Percentiles rank a stretch among this genome's conserved stretches.
phyloP scores from a whole-genome alignment of 2,329 filamentous ascomycete species.

The Clarireedia monteithiana region DNA sequence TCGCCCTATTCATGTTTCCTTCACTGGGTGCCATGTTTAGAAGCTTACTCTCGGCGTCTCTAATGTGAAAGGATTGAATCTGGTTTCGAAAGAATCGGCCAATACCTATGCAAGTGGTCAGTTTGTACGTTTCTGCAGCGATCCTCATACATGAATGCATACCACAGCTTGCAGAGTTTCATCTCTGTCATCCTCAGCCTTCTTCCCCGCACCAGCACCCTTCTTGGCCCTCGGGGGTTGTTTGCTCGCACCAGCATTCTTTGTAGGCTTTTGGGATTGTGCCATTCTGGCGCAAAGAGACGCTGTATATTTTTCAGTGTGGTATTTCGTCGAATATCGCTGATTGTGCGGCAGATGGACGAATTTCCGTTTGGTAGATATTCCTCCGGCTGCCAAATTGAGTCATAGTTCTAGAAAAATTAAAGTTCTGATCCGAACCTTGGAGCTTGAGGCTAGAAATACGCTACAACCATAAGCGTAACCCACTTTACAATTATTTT shows the following conservation, averaged over 20 bases:
- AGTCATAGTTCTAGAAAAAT: too few species aligned
- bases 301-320: background rate
- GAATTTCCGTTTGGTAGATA: background rate
- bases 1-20: background rate
- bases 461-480: background rate
- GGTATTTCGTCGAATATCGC: background rate
- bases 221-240: constrained; percentile 23
- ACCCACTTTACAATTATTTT: too few species aligned
- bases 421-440: background rate
- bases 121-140: background rate
- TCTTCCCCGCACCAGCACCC: constrained; percentile 22
- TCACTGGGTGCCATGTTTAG: constrained; percentile 12
- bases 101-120: constrained; percentile 53
- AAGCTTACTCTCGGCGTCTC: constrained; percentile 75
- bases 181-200: constrained; percentile 30
- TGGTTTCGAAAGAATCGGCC: constrained; percentile 88
- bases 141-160: constrained; percentile 9
- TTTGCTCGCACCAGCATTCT: constrained; percentile 13
- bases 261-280: constrained; percentile 18
- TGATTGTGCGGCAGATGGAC: background rate
- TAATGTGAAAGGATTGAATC: constrained; percentile 82
- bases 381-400: background rate
- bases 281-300: constrained; percentile 10
- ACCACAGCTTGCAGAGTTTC: constrained; percentile 31
- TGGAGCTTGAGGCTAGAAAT: background rate